Evolutionary conservation across 2,329 filamentous ascomycete species (phyloP).

Genomic region (Aaosphaeria pasadenensis): DNA sequence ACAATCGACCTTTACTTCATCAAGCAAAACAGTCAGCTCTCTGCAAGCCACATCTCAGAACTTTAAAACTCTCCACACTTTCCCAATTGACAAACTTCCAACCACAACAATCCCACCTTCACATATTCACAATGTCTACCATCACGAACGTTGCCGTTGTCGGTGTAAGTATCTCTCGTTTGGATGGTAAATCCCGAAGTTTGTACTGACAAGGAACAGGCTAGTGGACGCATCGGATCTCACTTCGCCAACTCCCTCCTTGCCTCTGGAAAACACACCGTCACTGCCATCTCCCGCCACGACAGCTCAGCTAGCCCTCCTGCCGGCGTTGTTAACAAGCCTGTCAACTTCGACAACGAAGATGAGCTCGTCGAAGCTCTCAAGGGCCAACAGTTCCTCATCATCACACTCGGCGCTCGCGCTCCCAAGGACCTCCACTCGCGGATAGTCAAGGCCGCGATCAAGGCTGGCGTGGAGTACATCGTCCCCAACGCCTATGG

Average conservation of each 20-base stretch:
- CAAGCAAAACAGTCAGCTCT: too few relatives aligned
- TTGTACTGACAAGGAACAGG: constrained; percentile 12
- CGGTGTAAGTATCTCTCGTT: neutral
- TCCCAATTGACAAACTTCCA: too few relatives aligned
- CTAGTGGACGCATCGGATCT: constrained; percentile 39
- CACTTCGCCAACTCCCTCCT: constrained; percentile 40
- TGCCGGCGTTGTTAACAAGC: constrained; percentile 36
- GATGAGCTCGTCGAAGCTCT: constrained; percentile 33
- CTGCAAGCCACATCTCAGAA: too few relatives aligned
- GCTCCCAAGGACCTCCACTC: constrained; percentile 25
- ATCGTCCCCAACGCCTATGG: constrained; percentile 41
- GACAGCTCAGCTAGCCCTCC: constrained; percentile 43
- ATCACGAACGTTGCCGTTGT: neutral
- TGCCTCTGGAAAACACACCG: constrained; percentile 44
- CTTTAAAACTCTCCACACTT: too few relatives aligned
- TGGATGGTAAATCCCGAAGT: neutral
- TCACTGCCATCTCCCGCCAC: constrained; percentile 51
- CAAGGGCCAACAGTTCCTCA: constrained; percentile 35
- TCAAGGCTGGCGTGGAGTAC: constrained; percentile 36
- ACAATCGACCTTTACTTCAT: too few relatives aligned
- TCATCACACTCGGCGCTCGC: constrained; percentile 37
- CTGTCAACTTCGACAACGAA: constrained; percentile 49
- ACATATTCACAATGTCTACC: neutral
- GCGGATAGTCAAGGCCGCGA: constrained; percentile 34
- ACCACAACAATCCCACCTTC: too few relatives aligned